Base-by-base conservation (phyloP, 2,329 filamentous ascomycete species). In the Alternaria incomplexa region DNA sequence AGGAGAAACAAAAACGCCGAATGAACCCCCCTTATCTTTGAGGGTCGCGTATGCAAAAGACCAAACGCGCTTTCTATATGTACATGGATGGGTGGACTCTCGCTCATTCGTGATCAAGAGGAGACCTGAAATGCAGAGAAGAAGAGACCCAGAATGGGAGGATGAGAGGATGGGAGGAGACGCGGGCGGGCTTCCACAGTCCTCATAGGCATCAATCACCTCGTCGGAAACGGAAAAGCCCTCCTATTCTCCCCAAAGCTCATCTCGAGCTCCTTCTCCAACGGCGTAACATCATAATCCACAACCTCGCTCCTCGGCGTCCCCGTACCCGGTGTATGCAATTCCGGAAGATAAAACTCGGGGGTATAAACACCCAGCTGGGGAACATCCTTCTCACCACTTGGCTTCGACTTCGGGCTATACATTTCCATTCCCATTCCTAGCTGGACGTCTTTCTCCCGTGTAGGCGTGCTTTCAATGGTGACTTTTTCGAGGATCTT, bases 401-500 rank as follows among this genome's bases (percentile, higher is more conserved):
- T 15, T 1, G 30, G 30, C 36, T 40, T 40, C 36, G 36, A 17
- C 36, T 40, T 40, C 36, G 36, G 36, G 36, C 36, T 40, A 11
- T 40, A 23, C 6, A 54, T 44, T 1, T 36, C 32, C 32, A 36
- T 36, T n/a, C 32, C 32, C 32, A 36, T 36, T 36, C 75, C 77
- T 15, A 79, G 71, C 17, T 78, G 74, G 7, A 79, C 17, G 6
- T 79, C 72, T 60, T 80, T 80, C 50, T 83, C 81, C 1, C 68
- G 71, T 10, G 76, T 81, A 1, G 83, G 83, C 2, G 83, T 85
- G 23, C 77, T 81, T 25, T 84, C 83, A 30, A 80, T 72, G 40
- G 79, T 81, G 46, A 84, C 82, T 55, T 79, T 79, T 52, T 84
- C 82, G 56, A 83, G 74, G 4, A 83, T 75, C 58, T 76, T 81